Evolutionary conservation across 2,329 filamentous ascomycete species (phyloP).

Genomic region (Epicoccum nigrum): DNA sequence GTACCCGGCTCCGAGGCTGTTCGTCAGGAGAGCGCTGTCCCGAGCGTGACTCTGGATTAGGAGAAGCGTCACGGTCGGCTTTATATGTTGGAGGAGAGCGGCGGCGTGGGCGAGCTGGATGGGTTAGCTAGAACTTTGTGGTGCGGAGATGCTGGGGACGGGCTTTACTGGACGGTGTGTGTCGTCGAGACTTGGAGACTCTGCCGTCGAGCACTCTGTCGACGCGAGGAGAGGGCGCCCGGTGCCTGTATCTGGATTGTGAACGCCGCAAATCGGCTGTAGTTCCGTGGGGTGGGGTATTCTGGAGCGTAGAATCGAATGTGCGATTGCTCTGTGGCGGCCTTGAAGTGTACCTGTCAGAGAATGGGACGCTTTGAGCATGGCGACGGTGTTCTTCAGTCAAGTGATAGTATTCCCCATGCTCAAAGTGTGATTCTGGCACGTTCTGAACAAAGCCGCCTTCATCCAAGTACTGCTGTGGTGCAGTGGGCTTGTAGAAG

Average conservation of each 20-base stretch:
- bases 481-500: slow-evolving; percentile 7
- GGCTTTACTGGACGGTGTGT: not conserved
- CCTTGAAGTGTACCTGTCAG: no score
- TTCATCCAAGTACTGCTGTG: not conserved
- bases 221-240: no score
- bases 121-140: not conserved
- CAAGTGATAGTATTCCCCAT: no score
- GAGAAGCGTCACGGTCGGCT: not conserved
- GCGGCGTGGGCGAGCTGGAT: not conserved
- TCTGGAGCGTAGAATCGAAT: no score
- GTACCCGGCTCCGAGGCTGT: not conserved
- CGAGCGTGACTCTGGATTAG: not conserved
- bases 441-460: not conserved
- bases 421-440: not conserved
- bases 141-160: no score
- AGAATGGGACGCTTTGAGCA: no score
- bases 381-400: no score
- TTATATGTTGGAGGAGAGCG: not conserved
- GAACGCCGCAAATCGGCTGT: no score
- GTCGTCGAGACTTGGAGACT: not conserved
- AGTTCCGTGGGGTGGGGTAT: no score
- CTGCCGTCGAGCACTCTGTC: not conserved
- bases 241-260: no score
- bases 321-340: no score
- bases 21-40: not conserved